These are phyloP conservation scores for Senna siamea DNA, from an alignment of 306 rosid species.

Conservation along the genomic window DNA sequence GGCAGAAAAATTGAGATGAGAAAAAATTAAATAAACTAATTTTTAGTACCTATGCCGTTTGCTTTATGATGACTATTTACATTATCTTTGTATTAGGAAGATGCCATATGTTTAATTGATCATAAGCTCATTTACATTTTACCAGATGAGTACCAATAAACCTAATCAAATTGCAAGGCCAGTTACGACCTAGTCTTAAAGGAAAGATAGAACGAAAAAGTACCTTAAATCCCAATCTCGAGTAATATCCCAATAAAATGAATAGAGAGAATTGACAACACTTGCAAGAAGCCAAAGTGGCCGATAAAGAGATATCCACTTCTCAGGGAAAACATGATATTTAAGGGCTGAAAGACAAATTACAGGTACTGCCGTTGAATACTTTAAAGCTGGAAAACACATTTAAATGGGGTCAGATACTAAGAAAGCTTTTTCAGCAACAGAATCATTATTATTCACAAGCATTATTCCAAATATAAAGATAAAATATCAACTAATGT, in stretches of 20 bases:
- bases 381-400: conserved; percentile 82
- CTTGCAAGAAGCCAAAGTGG: conserved; percentile 96
- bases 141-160: not conserved
- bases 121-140: not conserved
- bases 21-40: not conserved
- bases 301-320: conserved; percentile 78
- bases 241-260: conserved; percentile 98
- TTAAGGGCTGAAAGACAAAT: conserved; percentile 97
- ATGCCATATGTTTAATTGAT: not conserved
- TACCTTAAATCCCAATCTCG: conserved; percentile 99
- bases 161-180: conserved; percentile 5
- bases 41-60: not conserved
- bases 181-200: conserved; percentile 9
- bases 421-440: not conserved
- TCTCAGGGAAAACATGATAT: conserved; percentile 82
- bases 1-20: not conserved
- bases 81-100: not conserved
- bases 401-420: conserved; percentile 46
- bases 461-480: conserved; percentile 5
- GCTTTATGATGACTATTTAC: too few relatives aligned
- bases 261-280: conserved; percentile 88
- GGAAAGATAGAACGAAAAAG: conserved; percentile 27
- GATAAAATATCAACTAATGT: not conserved
- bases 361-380: conserved; percentile 94
- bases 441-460: not conserved